These are phyloP conservation scores for Diutina mesorugosa DNA, from an alignment of 1,139 yeast species.

Conservation along the genomic window DNA sequence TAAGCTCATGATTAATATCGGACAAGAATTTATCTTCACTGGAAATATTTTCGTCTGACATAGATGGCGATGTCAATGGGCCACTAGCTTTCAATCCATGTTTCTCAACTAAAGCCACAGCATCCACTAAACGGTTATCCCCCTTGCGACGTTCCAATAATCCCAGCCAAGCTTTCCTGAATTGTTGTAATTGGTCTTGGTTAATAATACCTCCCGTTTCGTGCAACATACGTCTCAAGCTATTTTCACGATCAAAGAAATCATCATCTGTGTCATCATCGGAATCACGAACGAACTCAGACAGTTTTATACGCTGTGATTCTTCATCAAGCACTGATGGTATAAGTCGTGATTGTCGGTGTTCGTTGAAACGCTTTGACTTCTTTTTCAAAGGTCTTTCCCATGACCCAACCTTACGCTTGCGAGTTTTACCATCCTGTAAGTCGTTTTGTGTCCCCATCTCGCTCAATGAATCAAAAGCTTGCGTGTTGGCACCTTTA, in stretches of 20 bases:
- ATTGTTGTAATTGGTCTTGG: conserved; percentile 22
- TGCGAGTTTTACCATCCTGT: conserved; percentile 8
- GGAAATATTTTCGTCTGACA: background rate
- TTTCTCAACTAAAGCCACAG: background rate
- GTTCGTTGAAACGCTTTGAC: background rate
- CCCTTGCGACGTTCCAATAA: background rate
- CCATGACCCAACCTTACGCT: background rate
- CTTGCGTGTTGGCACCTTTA: conserved; percentile 10
- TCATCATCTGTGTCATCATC: conserved; percentile 63
- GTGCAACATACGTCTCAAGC: conserved; percentile 29
- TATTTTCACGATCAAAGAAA: conserved; percentile 49
- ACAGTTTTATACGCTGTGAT: conserved; percentile 17
- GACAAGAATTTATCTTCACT: background rate
- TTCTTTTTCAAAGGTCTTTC: background rate
- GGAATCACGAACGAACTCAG: conserved; percentile 46
- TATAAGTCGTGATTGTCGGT: conserved; percentile 9
- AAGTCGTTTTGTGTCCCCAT: conserved; percentile 12
- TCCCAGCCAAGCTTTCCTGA: conserved; percentile 23
- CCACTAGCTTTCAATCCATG: background rate
- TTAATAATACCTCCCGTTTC: conserved; percentile 29
- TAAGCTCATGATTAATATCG: background rate
- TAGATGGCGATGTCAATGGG: background rate
- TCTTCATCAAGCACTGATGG: background rate
- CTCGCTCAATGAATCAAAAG: conserved; percentile 19
- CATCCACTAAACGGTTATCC: background rate